These are phyloP conservation scores for Papiliotrema nemorosa DNA, from an alignment of 1,284 basidiomycete species.

Conservation along the genomic window DNA sequence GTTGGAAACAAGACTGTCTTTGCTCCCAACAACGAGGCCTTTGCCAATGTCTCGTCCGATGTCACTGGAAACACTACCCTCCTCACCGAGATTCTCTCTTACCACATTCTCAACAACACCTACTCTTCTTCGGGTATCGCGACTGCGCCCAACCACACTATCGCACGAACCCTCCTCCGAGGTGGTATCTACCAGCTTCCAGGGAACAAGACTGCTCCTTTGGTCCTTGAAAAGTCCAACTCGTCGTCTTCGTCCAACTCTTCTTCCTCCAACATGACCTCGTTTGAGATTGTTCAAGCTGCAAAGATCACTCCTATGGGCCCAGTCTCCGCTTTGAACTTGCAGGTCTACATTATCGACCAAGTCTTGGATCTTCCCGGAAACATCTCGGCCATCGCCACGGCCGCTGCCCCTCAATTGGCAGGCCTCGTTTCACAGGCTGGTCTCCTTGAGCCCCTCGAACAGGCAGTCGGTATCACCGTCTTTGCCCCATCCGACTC, in stretches of 20 bases:
- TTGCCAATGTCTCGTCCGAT: slow-evolving; percentile 37
- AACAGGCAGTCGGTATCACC: slow-evolving; percentile 59
- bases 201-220: slow-evolving; percentile 55
- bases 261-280: slow-evolving; percentile 18
- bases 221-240: slow-evolving; percentile 57
- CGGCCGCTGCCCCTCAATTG: slow-evolving; percentile 46
- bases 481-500: slow-evolving; percentile 64
- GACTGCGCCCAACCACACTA: slow-evolving; percentile 52
- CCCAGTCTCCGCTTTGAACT: slow-evolving; percentile 31
- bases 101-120: slow-evolving; percentile 62
- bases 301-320: slow-evolving; percentile 52
- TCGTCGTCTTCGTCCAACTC: too few relatives aligned
- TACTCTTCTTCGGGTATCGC: slow-evolving; percentile 50
- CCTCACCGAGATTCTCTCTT: slow-evolving; percentile 56
- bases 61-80: slow-evolving; percentile 48
- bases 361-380: slow-evolving; percentile 58
- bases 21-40: slow-evolving; percentile 48
- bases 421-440: slow-evolving; percentile 43
- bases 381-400: slow-evolving; percentile 53
- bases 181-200: slow-evolving; percentile 39
- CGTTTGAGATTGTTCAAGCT: slow-evolving; percentile 27
- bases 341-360: slow-evolving; percentile 50
- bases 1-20: slow-evolving; percentile 48
- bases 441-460: slow-evolving; percentile 51
- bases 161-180: slow-evolving; percentile 63